Evolutionary conservation across 805 yeast genomes (phyloP).

Genomic region (Starmerella roubikii): DNA sequence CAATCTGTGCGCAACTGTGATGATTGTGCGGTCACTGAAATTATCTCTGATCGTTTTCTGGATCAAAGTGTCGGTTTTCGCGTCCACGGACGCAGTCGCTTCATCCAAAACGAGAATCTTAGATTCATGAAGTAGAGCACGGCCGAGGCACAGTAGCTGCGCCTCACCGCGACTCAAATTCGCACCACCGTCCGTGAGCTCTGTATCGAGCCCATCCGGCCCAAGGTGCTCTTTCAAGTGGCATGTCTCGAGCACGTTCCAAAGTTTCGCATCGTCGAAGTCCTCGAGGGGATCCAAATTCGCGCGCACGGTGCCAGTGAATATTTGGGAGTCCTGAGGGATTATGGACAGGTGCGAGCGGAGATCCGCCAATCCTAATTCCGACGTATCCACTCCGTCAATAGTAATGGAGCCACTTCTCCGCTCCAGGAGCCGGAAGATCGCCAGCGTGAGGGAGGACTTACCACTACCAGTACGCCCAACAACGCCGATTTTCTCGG

Average conservation of each 20-base stretch:
- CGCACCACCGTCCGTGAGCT: conserved; percentile 56
- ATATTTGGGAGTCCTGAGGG: conserved; percentile 89
- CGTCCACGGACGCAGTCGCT: conserved; percentile 54
- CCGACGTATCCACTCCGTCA: conserved; percentile 52
- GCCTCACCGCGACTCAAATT: conserved; percentile 74
- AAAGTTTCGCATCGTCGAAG: conserved; percentile 56
- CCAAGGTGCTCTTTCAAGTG: conserved; percentile 57
- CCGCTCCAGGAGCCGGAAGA: conserved; percentile 73
- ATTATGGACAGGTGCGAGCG: conserved; percentile 70
- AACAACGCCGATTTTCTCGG: conserved; percentile 86
- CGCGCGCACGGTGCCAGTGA: conserved; percentile 73
- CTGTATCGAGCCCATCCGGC: conserved; percentile 32
- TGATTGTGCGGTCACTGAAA: conserved; percentile 52
- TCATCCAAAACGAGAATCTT: conserved; percentile 61
- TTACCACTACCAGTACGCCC: conserved; percentile 98
- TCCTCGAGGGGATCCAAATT: conserved; percentile 70
- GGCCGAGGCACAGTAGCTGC: conserved; percentile 63
- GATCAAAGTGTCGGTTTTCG: conserved; percentile 60
- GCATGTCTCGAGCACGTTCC: conserved; percentile 66
- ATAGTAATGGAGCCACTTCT: conserved; percentile 57
- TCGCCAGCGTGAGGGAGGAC: conserved; percentile 66
- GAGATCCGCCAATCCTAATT: conserved; percentile 62
- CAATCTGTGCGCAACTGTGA: conserved; percentile 73
- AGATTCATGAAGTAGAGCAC: conserved; percentile 57
- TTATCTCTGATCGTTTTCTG: conserved; percentile 52